Conservation (phyloP, 768 basidiomycete species). For the Pleurotus tuoliensis region DNA sequence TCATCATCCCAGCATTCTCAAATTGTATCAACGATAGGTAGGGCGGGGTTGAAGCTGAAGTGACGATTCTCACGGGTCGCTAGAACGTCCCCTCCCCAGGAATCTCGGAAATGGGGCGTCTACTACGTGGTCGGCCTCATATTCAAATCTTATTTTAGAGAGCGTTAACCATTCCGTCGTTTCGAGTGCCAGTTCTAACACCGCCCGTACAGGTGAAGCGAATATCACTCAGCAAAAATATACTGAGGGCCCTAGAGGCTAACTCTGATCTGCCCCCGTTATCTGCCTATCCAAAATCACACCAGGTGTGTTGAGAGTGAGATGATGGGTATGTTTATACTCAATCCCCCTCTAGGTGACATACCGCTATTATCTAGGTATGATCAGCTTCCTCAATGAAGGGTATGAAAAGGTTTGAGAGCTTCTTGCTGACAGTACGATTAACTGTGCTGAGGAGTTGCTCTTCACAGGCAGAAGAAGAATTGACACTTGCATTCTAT, state of each 20-base stretch:
- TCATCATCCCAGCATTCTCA: conserved; percentile 87
- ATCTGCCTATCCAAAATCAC: conserved; percentile 70
- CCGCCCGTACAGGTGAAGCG: conserved; percentile 63
- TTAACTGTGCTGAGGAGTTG: neutral
- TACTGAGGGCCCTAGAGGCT: conserved; percentile 83
- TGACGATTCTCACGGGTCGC: conserved; percentile 5
- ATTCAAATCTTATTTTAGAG: conserved; percentile 93
- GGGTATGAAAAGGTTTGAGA: conserved; percentile 74
- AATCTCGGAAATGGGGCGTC: conserved; percentile 85
- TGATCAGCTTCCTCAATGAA: conserved; percentile 92
- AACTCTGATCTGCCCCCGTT: conserved; percentile 84
- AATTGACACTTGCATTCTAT: conserved; percentile 84
- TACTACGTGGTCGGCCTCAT: conserved; percentile 91
- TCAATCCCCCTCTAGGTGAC: conserved; percentile 63
- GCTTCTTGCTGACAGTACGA: neutral
- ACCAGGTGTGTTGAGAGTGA: conserved; percentile 56
- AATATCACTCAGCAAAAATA: conserved; percentile 88
- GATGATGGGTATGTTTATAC: conserved; percentile 6
- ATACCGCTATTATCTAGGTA: conserved; percentile 91
- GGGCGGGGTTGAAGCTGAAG: neutral
- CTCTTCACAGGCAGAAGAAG: conserved; percentile 65
- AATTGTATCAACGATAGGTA: conserved; percentile 78
- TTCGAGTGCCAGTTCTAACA: neutral
- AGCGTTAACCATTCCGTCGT: conserved; percentile 28
- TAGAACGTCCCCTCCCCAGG: conserved; percentile 64